Evolutionary conservation across 2,329 filamentous ascomycete species (phyloP).

Genomic region (Fusarium pseudograminearum): DNA sequence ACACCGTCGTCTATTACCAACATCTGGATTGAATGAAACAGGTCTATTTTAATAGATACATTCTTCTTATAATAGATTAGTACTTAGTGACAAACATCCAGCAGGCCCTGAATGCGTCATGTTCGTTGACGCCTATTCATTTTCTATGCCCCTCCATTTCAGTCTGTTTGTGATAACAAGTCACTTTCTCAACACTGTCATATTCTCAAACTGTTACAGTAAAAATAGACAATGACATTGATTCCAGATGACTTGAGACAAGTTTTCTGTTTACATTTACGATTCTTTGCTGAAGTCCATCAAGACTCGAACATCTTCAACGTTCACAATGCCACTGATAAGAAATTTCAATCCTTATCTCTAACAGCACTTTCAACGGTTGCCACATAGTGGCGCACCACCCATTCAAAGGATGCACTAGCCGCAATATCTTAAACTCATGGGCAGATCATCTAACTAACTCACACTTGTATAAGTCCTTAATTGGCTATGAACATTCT

Average conservation of each 20-base stretch:
- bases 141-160: slow-evolving; percentile 4
- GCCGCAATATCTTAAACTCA: slow-evolving; percentile 32
- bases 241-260: background rate
- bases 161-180: background rate
- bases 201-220: background rate
- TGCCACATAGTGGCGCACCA: slow-evolving; percentile 36
- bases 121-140: slow-evolving; percentile 33
- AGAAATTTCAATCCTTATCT: slow-evolving; percentile 32
- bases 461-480: slow-evolving; percentile 7
- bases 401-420: slow-evolving; percentile 14
- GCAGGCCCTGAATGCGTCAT: slow-evolving; percentile 37
- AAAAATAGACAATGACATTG: background rate
- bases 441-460: slow-evolving; percentile 27
- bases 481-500: slow-evolving; percentile 40
- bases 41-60: background rate
- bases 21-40: background rate
- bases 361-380: background rate
- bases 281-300: background rate
- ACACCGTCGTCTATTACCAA: background rate
- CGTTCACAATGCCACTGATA: slow-evolving; percentile 25
- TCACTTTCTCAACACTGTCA: background rate
- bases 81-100: background rate
- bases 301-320: background rate
- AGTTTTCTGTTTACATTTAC: background rate
- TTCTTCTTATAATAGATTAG: background rate